These are phyloP conservation scores for Penicillium sp. DNA, from an alignment of 2,329 filamentous ascomycete genomes.

Conservation along the genomic window DNA sequence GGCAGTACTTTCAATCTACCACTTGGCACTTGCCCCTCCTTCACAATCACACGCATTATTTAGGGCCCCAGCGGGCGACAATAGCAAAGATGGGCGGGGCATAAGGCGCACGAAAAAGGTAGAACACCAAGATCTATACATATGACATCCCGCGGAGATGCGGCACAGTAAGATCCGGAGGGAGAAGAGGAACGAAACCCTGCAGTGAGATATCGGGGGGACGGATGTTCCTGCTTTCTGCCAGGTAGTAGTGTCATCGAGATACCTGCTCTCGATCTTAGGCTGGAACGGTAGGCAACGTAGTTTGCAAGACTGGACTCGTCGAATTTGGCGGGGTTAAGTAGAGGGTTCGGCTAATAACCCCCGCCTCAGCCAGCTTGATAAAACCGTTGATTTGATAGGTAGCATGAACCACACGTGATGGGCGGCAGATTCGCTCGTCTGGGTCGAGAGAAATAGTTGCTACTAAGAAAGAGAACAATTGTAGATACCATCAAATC, in stretches of 20 bases:
- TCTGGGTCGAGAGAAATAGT: not conserved
- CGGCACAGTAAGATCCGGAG: not conserved
- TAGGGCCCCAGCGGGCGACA: not conserved
- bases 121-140: not conserved
- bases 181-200: not conserved
- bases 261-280: not conserved
- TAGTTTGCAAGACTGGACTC: not conserved
- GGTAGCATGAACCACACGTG: not conserved
- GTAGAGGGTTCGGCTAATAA: not conserved
- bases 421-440: not conserved
- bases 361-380: not conserved
- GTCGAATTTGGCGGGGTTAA: not conserved
- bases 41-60: not conserved
- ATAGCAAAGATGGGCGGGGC: too few relatives aligned
- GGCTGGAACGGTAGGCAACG: not conserved
- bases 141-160: not conserved
- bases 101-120: not conserved
- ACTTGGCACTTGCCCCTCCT: too few relatives aligned
- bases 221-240: not conserved
- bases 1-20: not conserved
- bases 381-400: not conserved
- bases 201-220: not conserved
- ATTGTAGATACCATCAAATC: slow-evolving; percentile 7
- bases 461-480: not conserved
- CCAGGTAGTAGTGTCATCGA: not conserved